These are phyloP conservation scores for Paraphoma chrysanthemicola DNA, from an alignment of 2,329 filamentous ascomycete species.

Conservation along the genomic window DNA sequence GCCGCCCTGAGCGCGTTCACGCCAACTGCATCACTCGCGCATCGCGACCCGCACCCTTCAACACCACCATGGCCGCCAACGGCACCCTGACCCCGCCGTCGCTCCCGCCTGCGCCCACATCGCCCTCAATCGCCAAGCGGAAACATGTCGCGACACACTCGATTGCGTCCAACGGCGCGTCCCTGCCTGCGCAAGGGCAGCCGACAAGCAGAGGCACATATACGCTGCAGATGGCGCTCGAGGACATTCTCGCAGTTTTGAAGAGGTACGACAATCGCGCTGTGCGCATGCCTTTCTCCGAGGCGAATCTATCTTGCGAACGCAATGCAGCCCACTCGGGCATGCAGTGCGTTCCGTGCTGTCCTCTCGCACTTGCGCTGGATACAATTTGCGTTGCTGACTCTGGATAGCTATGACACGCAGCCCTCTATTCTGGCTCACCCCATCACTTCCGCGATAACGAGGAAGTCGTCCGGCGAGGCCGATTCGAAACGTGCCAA, in stretches of 20 bases:
- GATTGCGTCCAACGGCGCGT: conserved; percentile 38
- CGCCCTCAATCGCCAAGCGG: conserved; percentile 50
- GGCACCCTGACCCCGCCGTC: conserved; percentile 44
- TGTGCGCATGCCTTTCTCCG: no score
- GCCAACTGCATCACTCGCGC: conserved; percentile 39
- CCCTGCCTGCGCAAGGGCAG: conserved; percentile 24
- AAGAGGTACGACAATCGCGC: conserved; percentile 40
- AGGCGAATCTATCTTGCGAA: neutral
- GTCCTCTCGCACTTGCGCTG: neutral
- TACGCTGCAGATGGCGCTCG: conserved; percentile 42
- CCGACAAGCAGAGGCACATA: conserved; percentile 24
- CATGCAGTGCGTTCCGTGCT: neutral
- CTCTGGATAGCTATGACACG: conserved; percentile 50
- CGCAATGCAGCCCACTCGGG: neutral
- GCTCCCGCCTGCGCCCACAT: conserved; percentile 34
- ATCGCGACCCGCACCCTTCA: conserved; percentile 38
- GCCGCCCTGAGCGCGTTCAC: conserved; percentile 44
- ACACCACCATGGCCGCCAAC: conserved; percentile 45
- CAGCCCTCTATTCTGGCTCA: conserved; percentile 55
- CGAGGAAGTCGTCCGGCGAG: conserved; percentile 46
- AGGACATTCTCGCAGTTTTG: conserved; percentile 52
- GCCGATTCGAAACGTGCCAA: conserved; percentile 56
- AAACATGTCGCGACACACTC: conserved; percentile 51
- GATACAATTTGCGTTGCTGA: conserved; percentile 13
- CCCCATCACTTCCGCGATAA: conserved; percentile 36